Base-by-base conservation (phyloP, 2,329 filamentous ascomycete genomes). In the Arthrinium puccinioides region DNA sequence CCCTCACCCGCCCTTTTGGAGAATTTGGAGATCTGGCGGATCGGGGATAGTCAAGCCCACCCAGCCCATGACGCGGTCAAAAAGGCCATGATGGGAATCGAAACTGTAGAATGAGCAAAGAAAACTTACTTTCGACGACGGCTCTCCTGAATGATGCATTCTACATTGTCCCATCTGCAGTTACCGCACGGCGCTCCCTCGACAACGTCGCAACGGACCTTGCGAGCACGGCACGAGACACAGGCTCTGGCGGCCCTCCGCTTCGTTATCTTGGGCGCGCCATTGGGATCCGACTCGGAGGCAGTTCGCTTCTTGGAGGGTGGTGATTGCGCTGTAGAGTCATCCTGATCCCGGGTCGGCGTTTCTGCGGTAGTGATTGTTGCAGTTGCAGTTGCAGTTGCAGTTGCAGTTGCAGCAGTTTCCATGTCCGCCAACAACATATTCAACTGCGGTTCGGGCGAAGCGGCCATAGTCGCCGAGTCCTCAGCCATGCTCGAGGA, bases 201-300 rank as follows among this genome's bases (percentile, higher is more conserved):
- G 41, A 92, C 87, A 39, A 95, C 88, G 66, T 96, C 89, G 67
- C 89, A 96, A 40, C 89, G 79, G 28, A 96, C 89, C 60, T 96
- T 96, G 55, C 89, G 80, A 40, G 84, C 81, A 52, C 89, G 77
- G 63, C 89, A 95, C 51, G 84, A 87, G 44, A 87, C 86, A 59
- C 89, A 96, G 14, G 89, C 89, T 50, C 90, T 85, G 9, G 88
- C 87, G n/a, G 89, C 88, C 55, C 89, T 77, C 53, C 88, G 76
- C 64, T 95, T 96, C 37, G 65, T 75, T 44, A 70, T 53, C 55
- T 78, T 79, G 42, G 62, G 56, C 9, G 55, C 45, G 24, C 55
- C 59, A 44, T 53, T 61, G 40, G 56, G 48, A 20, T 60, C 57
- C 9, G 55, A 43, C 10, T 44, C 44, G 11, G 54, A 47, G n/a